Evolutionary conservation across 2,329 filamentous ascomycete genomes (phyloP), one percentile per base, ranked within the genome.

Genomic region (Trichoderma sp.): DNA sequence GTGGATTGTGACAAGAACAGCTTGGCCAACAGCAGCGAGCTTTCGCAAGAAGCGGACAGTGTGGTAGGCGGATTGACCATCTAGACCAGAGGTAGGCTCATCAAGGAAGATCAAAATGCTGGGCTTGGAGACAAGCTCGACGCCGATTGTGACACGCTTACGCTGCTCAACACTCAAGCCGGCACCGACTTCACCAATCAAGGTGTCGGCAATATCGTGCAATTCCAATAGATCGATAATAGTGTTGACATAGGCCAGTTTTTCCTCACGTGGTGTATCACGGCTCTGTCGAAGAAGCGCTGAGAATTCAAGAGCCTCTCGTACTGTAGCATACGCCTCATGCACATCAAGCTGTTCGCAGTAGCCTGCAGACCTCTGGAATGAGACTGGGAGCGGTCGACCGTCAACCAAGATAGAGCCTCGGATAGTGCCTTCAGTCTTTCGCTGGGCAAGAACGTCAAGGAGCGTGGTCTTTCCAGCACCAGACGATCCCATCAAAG

Each of bases 401-500:
- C 93, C 93, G 74, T 95, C 92, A 18, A 95, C 92, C 73, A 94
- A 80, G 84, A 95, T 92, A 66, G 92, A 90, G 58, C 93, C 93
- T 21, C 83, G 84, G 30, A 95, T 92, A 3, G 92, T 90, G 75
- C 93, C 93, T 82, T 93, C 92, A 1, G 91, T 94, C 72, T 92
- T 92, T 76, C 93, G 89, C 73, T 92, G 92, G 6, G 93, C 94
- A 36, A 97, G 86, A 3, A 94, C 92, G 79, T 97, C 94, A 7
- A 97, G 84, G 3, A 97, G 86, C 0, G 93, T 96, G 0, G 93
- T 97, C 81, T 97, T 97, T 66, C 94, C 93, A 18, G 94, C 93
- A 74, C 93, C 93, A 12, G 91, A 92, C 2, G 92, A 89, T 76
- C 93, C 91, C 92, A 95, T 93, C n/a, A 95, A 84, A 5, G 92